Percentiles rank a stretch among this genome's conserved stretches.
phyloP scores from a whole-genome alignment of 75 land plant species.

The Picea glauca region DNA sequence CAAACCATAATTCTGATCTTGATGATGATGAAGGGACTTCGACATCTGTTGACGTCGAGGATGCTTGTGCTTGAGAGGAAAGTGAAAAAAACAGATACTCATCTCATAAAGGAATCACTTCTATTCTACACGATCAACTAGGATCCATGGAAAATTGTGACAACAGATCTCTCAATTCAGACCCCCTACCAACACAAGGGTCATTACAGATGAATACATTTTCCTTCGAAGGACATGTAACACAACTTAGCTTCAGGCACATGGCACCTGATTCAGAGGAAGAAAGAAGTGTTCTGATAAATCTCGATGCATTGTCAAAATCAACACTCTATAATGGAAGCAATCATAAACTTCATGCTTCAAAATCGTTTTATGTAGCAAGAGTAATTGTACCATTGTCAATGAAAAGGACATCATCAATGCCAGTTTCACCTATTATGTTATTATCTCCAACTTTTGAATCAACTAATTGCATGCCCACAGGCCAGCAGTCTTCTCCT shows the following conservation, averaged over 20 bases:
- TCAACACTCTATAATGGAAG: conserved; percentile 13
- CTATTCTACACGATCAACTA: neutral
- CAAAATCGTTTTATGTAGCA: conserved; percentile 47
- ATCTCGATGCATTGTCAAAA: conserved; percentile 27
- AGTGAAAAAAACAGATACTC: neutral
- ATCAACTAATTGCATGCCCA: conserved; percentile 16
- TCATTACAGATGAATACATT: conserved; percentile 25
- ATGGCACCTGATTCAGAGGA: conserved; percentile 21
- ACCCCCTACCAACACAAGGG: conserved; percentile 39
- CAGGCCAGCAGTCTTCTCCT: conserved; percentile 5
- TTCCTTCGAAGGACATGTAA: conserved; percentile 33
- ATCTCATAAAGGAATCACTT: neutral
- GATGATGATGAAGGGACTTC: no score
- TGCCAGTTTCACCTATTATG: conserved; percentile 54
- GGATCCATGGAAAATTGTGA: neutral
- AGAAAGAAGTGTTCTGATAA: conserved; percentile 37
- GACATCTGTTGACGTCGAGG: no score
- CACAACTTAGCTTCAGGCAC: conserved; percentile 26
- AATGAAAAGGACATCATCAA: conserved; percentile 53
- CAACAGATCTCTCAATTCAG: conserved; percentile 23
- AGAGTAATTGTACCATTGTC: conserved; percentile 34
- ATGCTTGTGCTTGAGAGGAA: no score
- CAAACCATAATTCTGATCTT: no score
- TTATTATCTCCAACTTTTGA: conserved; percentile 19
- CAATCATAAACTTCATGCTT: conserved; percentile 24